Conservation (phyloP, 2,329 filamentous ascomycete genomes). For the Fusarium sp. region DNA sequence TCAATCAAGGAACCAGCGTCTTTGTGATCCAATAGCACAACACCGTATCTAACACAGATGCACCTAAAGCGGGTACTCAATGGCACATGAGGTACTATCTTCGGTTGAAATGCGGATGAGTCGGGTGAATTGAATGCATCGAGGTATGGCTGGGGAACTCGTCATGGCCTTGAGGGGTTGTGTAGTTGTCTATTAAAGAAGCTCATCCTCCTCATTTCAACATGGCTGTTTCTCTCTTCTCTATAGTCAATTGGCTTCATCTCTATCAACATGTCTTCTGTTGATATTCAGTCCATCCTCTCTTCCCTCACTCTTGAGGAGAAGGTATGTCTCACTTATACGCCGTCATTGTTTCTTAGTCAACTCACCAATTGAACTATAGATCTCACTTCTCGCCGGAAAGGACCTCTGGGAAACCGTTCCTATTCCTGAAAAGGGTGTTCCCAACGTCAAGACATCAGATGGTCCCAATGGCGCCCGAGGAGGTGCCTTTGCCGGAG, state of each 20-base stretch:
- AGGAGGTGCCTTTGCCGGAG: conserved; percentile 41
- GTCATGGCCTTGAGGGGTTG: conserved; percentile 26
- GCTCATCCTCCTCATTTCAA: conserved; percentile 15
- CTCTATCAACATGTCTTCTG: conserved; percentile 39
- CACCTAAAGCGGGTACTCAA: conserved; percentile 34
- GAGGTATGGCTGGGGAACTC: conserved; percentile 6
- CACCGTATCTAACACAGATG: conserved; percentile 28
- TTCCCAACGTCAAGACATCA: conserved; percentile 42
- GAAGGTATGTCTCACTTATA: conserved; percentile 40
- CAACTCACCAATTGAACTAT: background rate
- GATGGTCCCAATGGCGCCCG: conserved; percentile 46
- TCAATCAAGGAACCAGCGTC: conserved; percentile 26
- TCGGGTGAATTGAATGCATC: conserved; percentile 14
- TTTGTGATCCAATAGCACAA: conserved; percentile 35
- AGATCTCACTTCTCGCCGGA: conserved; percentile 45
- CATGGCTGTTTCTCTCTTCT: conserved; percentile 17
- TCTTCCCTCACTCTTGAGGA: conserved; percentile 48
- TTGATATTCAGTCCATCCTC: conserved; percentile 45
- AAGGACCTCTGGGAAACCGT: conserved; percentile 45
- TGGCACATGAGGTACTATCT: conserved; percentile 36
- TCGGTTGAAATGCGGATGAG: conserved; percentile 37
- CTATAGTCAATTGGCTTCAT: conserved; percentile 14
- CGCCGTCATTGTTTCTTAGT: background rate
- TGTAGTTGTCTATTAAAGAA: conserved; percentile 37
- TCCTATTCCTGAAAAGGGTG: conserved; percentile 41